These are phyloP conservation scores for Kuraishia borneana DNA, from an alignment of 805 yeast genomes.

Conservation along the genomic window DNA sequence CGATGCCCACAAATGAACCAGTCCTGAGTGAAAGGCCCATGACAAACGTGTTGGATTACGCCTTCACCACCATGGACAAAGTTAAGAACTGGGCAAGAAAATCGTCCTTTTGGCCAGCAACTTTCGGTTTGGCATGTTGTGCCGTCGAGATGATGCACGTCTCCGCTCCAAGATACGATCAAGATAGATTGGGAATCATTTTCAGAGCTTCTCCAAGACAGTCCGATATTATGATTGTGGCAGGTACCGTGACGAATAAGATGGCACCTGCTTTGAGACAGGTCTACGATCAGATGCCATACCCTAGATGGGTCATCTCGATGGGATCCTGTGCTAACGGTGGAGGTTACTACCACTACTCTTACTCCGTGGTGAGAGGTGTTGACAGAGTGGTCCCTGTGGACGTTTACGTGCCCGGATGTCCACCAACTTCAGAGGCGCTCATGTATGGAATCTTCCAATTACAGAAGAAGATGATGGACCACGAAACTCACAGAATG, in stretches of 20 bases:
- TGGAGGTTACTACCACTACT: slow-evolving; percentile 87
- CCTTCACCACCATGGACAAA: slow-evolving; percentile 70
- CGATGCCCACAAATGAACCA: slow-evolving; percentile 59
- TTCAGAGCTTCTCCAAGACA: slow-evolving; percentile 93
- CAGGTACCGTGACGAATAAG: slow-evolving; percentile 84
- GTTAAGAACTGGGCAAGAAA: slow-evolving; percentile 88
- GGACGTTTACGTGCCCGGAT: slow-evolving; percentile 85
- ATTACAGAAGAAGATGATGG: slow-evolving; percentile 83
- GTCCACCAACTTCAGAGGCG: slow-evolving; percentile 89
- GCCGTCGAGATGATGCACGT: slow-evolving; percentile 95
- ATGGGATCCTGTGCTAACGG: slow-evolving; percentile 95
- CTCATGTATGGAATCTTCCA: slow-evolving; percentile 85
- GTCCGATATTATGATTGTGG: slow-evolving; percentile 85
- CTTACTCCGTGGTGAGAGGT: slow-evolving; percentile 82
- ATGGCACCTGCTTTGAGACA: slow-evolving; percentile 93
- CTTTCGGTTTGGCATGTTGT: slow-evolving; percentile 87
- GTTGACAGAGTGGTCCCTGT: slow-evolving; percentile 85
- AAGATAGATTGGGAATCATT: slow-evolving; percentile 84
- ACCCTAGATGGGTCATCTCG: slow-evolving; percentile 88
- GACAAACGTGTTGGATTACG: slow-evolving; percentile 60
- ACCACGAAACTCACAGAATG: slow-evolving; percentile 68
- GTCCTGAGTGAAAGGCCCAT: slow-evolving; percentile 55
- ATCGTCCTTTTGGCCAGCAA: slow-evolving; percentile 89
- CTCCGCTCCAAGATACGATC: slow-evolving; percentile 84
- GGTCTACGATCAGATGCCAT: slow-evolving; percentile 91